phyloP scores from a whole-genome alignment of 495 filamentous ascomycete species.

The Bryoglossum gracile region DNA sequence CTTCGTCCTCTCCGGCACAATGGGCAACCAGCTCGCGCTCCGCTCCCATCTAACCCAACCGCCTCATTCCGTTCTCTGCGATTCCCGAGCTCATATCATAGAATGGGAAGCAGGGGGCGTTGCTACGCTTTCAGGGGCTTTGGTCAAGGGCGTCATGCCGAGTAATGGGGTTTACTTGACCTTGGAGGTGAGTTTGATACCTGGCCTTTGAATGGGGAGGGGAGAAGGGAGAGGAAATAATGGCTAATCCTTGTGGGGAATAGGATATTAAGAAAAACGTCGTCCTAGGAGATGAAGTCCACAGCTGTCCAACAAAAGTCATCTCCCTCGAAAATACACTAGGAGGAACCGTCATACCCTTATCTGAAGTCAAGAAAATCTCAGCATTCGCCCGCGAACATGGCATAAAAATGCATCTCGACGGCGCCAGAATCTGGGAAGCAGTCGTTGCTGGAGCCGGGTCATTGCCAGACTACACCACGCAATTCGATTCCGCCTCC shows the following conservation, averaged over 20 bases:
- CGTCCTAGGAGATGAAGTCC: slow-evolving; percentile 44
- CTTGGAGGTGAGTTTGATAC: no score
- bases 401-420: slow-evolving; percentile 67
- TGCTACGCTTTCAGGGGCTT: slow-evolving; percentile 51
- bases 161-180: slow-evolving; percentile 66
- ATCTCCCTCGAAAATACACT: slow-evolving; percentile 84
- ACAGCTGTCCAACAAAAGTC: slow-evolving; percentile 67
- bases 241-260: no score
- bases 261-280: slow-evolving; percentile 57
- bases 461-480: slow-evolving; percentile 58
- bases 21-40: slow-evolving; percentile 77
- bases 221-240: no score
- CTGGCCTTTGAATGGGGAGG: no score
- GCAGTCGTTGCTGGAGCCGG: slow-evolving; percentile 55
- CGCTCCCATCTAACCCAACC: slow-evolving; percentile 61
- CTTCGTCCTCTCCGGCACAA: slow-evolving; percentile 82
- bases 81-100: slow-evolving; percentile 59
- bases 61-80: slow-evolving; percentile 63
- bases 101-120: slow-evolving; percentile 68
- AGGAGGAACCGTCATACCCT: slow-evolving; percentile 67
- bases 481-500: slow-evolving; percentile 69
- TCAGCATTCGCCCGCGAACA: slow-evolving; percentile 60
- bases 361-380: slow-evolving; percentile 60
- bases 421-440: slow-evolving; percentile 83
- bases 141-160: slow-evolving; percentile 50